phyloP scores from a whole-genome alignment of 352 stramenopile species.

The Phytopythium oedochilum region DNA sequence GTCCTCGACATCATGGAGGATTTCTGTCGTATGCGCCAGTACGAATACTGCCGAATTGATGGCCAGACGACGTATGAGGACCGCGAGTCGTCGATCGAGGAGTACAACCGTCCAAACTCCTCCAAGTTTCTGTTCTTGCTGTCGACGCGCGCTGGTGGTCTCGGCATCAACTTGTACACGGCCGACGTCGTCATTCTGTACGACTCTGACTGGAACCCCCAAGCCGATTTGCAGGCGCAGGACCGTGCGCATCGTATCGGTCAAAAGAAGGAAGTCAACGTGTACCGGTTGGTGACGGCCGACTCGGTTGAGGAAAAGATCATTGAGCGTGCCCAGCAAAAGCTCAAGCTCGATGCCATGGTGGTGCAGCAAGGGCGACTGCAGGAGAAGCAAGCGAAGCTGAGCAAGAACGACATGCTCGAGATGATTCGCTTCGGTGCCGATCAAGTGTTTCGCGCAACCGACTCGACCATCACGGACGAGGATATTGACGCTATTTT shows the following conservation, averaged over 20 bases:
- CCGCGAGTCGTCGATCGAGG: slow-evolving; percentile 79
- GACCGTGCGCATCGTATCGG: slow-evolving; percentile 98
- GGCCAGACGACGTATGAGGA: slow-evolving; percentile 86
- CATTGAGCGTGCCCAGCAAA: slow-evolving; percentile 96
- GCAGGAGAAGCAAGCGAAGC: slow-evolving; percentile 88
- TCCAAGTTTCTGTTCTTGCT: slow-evolving; percentile 98
- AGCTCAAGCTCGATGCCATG: slow-evolving; percentile 91
- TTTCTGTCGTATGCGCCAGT: slow-evolving; percentile 94
- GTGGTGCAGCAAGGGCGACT: slow-evolving; percentile 83
- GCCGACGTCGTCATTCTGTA: slow-evolving; percentile 99
- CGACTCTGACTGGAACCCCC: slow-evolving; percentile 98
- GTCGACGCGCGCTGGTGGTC: slow-evolving; percentile 94
- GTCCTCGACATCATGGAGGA: slow-evolving; percentile 94
- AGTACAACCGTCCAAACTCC: slow-evolving; percentile 96
- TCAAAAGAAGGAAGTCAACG: slow-evolving; percentile 97
- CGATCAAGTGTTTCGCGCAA: slow-evolving; percentile 96
- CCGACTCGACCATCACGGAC: slow-evolving; percentile 96
- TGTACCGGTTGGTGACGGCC: slow-evolving; percentile 94
- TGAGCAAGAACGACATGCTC: slow-evolving; percentile 95
- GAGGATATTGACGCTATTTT: slow-evolving; percentile 99
- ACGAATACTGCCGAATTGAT: slow-evolving; percentile 88
- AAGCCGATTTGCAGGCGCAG: slow-evolving; percentile 94
- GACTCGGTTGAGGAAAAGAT: slow-evolving; percentile 99
- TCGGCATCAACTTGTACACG: slow-evolving; percentile 99
- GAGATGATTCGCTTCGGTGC: slow-evolving; percentile 97